Evolutionary conservation across 2,329 filamentous ascomycete species (phyloP).

Genomic region (Camillea tinctor): DNA sequence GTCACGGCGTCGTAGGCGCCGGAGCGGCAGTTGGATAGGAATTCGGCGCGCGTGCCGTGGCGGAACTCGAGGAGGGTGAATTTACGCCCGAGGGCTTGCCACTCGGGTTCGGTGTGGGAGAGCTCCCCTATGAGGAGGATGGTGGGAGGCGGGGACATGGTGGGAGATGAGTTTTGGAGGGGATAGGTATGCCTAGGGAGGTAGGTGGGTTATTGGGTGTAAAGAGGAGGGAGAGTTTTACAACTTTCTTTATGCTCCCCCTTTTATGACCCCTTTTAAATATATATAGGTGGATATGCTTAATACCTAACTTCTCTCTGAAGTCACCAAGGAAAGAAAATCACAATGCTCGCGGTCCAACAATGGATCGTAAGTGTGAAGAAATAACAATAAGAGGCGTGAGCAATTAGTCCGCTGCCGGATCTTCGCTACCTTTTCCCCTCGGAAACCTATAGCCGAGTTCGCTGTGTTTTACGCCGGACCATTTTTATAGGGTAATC

Average conservation of each 20-base stretch:
- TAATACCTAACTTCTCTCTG: no score
- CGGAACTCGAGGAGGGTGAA: constrained; percentile 27
- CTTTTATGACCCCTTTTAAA: no score
- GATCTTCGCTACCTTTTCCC: not conserved
- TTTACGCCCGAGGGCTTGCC: constrained; percentile 25
- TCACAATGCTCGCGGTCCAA: not conserved
- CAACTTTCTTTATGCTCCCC: no score
- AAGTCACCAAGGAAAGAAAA: no score
- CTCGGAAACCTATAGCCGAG: not conserved
- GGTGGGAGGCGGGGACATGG: constrained; percentile 23
- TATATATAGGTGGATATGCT: not conserved
- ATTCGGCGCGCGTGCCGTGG: constrained; percentile 23
- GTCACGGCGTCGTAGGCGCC: constrained; percentile 26
- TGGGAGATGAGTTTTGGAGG: not conserved
- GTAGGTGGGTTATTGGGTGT: not conserved
- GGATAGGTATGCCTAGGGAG: not conserved
- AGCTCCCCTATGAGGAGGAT: constrained; percentile 27
- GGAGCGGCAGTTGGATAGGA: constrained; percentile 24
- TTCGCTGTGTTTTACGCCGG: not conserved
- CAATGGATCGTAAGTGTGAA: not conserved
- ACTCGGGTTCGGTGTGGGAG: constrained; percentile 20
- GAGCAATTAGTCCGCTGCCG: not conserved
- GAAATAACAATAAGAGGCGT: not conserved
- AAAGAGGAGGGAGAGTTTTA: no score
- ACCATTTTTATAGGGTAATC: not conserved